Percentiles rank a stretch among this genome's conserved stretches.
These are phyloP conservation scores for Phytopythium helicoides DNA, from an alignment of 352 stramenopile species.

Conservation along the genomic window DNA sequence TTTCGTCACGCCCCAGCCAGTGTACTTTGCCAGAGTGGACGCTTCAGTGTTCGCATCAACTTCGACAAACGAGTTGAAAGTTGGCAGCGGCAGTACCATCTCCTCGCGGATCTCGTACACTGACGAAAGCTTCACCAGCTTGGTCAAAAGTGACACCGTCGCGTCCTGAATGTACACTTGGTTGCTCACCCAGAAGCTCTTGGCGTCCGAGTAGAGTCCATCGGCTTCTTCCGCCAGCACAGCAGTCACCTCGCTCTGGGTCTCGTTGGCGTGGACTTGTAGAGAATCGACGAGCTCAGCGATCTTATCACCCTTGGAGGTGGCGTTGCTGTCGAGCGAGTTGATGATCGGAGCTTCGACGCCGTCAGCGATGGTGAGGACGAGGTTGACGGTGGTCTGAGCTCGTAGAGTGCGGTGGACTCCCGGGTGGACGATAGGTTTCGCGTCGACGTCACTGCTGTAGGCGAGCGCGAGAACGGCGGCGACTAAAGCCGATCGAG, in stretches of 20 bases:
- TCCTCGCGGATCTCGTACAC: slow-evolving; percentile 10
- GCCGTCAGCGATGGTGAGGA: slow-evolving; percentile 24
- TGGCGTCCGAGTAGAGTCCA: not conserved
- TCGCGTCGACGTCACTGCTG: not conserved
- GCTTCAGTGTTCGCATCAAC: slow-evolving; percentile 1
- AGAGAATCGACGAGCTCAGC: slow-evolving; percentile 2
- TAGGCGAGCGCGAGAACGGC: too few relatives aligned
- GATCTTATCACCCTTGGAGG: slow-evolving; percentile 16
- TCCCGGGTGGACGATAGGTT: slow-evolving; percentile 8
- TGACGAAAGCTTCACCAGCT: slow-evolving; percentile 6
- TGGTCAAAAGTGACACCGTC: slow-evolving; percentile 12
- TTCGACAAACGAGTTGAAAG: not conserved
- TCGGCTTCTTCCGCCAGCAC: slow-evolving; percentile 11
- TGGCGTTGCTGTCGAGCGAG: slow-evolving; percentile 14
- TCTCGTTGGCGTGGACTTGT: not conserved
- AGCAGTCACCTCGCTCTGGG: slow-evolving; percentile 2
- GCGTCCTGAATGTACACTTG: slow-evolving; percentile 24
- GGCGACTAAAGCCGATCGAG: too few relatives aligned
- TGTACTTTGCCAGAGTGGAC: not conserved
- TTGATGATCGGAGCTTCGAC: slow-evolving; percentile 10
- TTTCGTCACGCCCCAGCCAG: slow-evolving; percentile 9
- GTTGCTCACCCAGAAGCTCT: slow-evolving; percentile 33
- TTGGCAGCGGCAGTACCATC: slow-evolving; percentile 1
- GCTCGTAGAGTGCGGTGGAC: slow-evolving; percentile 26
- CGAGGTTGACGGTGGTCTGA: slow-evolving; percentile 32